These are phyloP conservation scores for Coriolopsis trogii DNA, from an alignment of 1,284 basidiomycete genomes.

Conservation along the genomic window DNA sequence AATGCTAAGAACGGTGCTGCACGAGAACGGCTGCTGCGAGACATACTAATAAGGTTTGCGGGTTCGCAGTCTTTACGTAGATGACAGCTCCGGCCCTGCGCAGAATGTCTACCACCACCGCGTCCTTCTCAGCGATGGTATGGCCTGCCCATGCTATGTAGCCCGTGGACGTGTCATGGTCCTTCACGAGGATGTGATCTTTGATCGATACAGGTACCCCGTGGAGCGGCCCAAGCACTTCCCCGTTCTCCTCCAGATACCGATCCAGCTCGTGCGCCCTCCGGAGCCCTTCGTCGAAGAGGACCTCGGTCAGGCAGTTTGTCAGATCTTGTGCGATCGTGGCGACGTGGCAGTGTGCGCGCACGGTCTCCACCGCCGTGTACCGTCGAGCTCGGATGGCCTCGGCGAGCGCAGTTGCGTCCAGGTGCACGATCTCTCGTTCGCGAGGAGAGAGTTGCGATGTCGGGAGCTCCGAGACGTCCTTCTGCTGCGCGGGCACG, in stretches of 20 bases:
- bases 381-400: conserved; percentile 34
- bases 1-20: neutral
- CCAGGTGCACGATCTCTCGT: conserved; percentile 37
- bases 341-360: conserved; percentile 40
- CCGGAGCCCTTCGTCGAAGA: conserved; percentile 52
- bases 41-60: conserved; percentile 53
- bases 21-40: neutral
- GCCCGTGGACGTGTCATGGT: conserved; percentile 50
- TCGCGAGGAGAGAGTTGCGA: conserved; percentile 36
- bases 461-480: conserved; percentile 35
- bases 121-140: conserved; percentile 44
- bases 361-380: conserved; percentile 37
- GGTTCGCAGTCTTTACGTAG: conserved; percentile 60
- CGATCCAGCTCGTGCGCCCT: conserved; percentile 56
- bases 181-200: conserved; percentile 54
- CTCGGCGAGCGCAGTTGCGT: conserved; percentile 38
- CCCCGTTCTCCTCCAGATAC: conserved; percentile 46
- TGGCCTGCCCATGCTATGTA: conserved; percentile 55
- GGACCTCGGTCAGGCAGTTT: conserved; percentile 63
- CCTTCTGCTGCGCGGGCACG: conserved; percentile 26
- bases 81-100: conserved; percentile 57
- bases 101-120: conserved; percentile 49
- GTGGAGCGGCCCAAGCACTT: conserved; percentile 60
- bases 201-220: conserved; percentile 62
- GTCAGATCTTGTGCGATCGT: conserved; percentile 41